These are phyloP conservation scores for Diutina siamensis DNA, from an alignment of 1,139 yeast genomes.

Conservation along the genomic window DNA sequence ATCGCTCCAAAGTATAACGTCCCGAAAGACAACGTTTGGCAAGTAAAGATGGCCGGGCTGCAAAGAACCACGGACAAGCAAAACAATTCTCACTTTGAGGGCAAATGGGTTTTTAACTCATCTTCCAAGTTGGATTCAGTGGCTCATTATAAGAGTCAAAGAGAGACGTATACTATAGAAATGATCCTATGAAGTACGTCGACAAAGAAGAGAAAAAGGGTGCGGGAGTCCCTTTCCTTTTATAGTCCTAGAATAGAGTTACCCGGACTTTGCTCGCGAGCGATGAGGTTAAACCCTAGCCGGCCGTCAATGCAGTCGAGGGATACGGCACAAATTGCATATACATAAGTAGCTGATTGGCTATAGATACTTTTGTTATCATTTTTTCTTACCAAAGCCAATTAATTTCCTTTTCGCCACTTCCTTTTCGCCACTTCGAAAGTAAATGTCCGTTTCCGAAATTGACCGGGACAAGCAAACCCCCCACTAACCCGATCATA, in stretches of 20 bases:
- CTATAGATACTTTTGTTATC: no score
- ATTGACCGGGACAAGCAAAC: no score
- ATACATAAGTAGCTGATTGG: no score
- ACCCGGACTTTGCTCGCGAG: no score
- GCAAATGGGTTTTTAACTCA: conserved; percentile 93
- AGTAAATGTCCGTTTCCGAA: no score
- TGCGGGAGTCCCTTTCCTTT: not conserved
- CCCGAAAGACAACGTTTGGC: conserved; percentile 8
- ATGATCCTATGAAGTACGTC: conserved; percentile 98
- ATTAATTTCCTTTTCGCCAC: no score
- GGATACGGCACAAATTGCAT: no score
- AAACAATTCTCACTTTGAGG: conserved; percentile 64
- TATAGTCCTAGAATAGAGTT: not conserved
- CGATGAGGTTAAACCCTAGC: no score
- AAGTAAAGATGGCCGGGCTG: conserved; percentile 70
- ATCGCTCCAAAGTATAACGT: conserved; percentile 61
- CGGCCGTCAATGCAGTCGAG: no score
- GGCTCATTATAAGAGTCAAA: conserved; percentile 99
- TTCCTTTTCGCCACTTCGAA: no score
- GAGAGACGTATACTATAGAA: conserved; percentile 99
- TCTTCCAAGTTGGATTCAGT: conserved; percentile 99
- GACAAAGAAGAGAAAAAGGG: conserved; percentile 40
- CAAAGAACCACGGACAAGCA: conserved; percentile 83
- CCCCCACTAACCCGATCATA: no score
- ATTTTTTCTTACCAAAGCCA: no score